phyloP scores from a whole-genome alignment of 2,329 filamentous ascomycete species.

The Monosporascus sp. region DNA sequence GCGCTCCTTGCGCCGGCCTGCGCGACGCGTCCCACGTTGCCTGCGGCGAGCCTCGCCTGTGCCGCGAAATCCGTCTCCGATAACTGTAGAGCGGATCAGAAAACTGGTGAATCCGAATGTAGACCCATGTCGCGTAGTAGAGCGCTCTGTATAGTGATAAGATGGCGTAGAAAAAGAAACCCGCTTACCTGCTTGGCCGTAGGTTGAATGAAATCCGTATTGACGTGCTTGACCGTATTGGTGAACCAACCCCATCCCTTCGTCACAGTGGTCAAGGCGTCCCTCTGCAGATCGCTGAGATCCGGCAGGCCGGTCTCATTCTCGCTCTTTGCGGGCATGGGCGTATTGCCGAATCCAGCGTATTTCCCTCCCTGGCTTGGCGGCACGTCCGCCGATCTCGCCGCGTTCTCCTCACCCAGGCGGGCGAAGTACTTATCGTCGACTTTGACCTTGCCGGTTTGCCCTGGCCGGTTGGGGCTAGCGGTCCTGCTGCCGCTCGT shows the following conservation, averaged over 20 bases:
- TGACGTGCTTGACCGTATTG: constrained; percentile 87
- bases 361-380: constrained; percentile 93
- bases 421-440: constrained; percentile 88
- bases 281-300: constrained; percentile 84
- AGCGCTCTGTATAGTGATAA: no score
- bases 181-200: constrained; percentile 74
- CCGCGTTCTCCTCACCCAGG: constrained; percentile 78
- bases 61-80: constrained; percentile 74
- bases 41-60: constrained; percentile 56
- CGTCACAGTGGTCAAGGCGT: constrained; percentile 80
- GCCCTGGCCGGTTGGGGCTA: constrained; percentile 30
- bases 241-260: constrained; percentile 96
- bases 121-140: no score
- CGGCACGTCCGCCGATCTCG: constrained; percentile 65
- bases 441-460: constrained; percentile 50
- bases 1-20: constrained; percentile 68
- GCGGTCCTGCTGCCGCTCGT: constrained; percentile 33
- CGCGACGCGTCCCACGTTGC: constrained; percentile 61
- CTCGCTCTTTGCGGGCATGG: constrained; percentile 45
- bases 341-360: constrained; percentile 78
- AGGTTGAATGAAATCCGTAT: constrained; percentile 87
- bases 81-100: constrained; percentile 46
- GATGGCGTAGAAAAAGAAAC: not conserved
- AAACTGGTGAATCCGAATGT: no score
- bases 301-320: constrained; percentile 46